Evolutionary conservation across 2,329 filamentous ascomycete genomes (phyloP).

Genomic region (Tolypocladium endophyticum): DNA sequence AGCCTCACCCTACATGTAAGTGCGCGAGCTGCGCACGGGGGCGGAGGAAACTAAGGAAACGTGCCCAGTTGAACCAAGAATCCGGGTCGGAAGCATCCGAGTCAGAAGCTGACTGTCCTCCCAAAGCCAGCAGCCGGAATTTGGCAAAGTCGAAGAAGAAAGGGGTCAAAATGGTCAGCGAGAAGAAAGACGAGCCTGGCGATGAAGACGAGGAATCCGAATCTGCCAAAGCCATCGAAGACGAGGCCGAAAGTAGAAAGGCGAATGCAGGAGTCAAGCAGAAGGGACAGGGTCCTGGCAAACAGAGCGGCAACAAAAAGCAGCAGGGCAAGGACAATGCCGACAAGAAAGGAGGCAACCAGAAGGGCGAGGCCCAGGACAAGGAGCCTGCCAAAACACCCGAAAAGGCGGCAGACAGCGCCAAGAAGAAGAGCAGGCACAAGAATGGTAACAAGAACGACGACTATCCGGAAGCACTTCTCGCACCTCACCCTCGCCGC

Average conservation of each 20-base stretch:
- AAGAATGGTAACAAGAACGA: constrained; percentile 7
- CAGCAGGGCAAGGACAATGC: constrained; percentile 9
- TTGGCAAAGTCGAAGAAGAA: constrained; percentile 4
- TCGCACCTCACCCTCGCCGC: constrained; percentile 19
- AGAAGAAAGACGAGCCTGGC: constrained; percentile 11
- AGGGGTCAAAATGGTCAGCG: constrained; percentile 10
- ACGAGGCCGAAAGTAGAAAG: constrained; percentile 1
- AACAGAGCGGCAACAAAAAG: constrained; percentile 7
- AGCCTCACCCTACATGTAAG: constrained; percentile 22
- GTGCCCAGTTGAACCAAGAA: constrained; percentile 1
- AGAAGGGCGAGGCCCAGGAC: background rate
- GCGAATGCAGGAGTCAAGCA: constrained; percentile 2
- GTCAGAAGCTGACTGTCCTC: background rate
- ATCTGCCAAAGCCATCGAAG: constrained; percentile 10
- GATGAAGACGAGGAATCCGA: constrained; percentile 14
- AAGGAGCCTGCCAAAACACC: background rate
- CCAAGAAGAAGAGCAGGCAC: background rate
- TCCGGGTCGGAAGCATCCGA: background rate
- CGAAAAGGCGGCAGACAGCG: background rate
- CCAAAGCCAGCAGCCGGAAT: constrained; percentile 4
- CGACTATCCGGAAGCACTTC: constrained; percentile 16
- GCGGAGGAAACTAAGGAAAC: constrained; percentile 4
- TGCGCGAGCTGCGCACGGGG: constrained; percentile 14
- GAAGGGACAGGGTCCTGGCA: constrained; percentile 5
- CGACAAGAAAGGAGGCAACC: constrained; percentile 1